Percentiles rank a stretch among this genome's conserved stretches.
phyloP scores from a whole-genome alignment of 768 basidiomycete species.

The Kwoniella pini region DNA sequence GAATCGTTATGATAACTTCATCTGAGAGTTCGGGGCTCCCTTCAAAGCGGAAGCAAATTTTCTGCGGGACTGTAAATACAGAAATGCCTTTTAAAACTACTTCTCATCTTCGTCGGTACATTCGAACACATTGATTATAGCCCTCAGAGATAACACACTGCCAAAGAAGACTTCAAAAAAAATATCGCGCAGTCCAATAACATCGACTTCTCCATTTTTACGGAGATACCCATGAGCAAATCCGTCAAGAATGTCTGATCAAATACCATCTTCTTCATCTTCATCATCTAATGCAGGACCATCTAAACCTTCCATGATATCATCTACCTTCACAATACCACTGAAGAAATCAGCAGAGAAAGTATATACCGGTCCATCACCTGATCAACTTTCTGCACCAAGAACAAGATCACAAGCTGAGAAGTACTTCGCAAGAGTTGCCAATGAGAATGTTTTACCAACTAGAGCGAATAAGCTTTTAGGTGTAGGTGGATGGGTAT shows the following conservation, averaged over 20 bases:
- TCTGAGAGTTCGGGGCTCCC: too few species aligned
- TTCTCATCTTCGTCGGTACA: too few species aligned
- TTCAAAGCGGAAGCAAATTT: too few species aligned
- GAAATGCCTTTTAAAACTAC: too few species aligned
- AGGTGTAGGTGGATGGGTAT: conserved; percentile 38
- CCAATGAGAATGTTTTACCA: conserved; percentile 33
- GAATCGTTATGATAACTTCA: too few species aligned
- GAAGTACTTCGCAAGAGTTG: conserved; percentile 34
- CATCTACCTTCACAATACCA: neutral
- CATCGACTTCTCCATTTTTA: too few species aligned
- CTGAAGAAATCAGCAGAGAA: conserved; percentile 20
- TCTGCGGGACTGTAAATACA: too few species aligned
- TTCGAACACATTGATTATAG: too few species aligned
- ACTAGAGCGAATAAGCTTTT: conserved; percentile 28
- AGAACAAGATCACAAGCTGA: conserved; percentile 30
- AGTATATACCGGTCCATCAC: conserved; percentile 35
- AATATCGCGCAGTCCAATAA: too few species aligned
- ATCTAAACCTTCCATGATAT: neutral
- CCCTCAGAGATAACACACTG: too few species aligned
- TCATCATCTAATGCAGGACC: neutral
- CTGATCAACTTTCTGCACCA: conserved; percentile 12
- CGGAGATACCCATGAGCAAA: too few species aligned
- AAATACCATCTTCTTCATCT: neutral
- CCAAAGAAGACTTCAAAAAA: too few species aligned
- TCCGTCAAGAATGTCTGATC: neutral